Conservation (phyloP, 148 eudicot species). For the Fagopyrum tataricum region DNA sequence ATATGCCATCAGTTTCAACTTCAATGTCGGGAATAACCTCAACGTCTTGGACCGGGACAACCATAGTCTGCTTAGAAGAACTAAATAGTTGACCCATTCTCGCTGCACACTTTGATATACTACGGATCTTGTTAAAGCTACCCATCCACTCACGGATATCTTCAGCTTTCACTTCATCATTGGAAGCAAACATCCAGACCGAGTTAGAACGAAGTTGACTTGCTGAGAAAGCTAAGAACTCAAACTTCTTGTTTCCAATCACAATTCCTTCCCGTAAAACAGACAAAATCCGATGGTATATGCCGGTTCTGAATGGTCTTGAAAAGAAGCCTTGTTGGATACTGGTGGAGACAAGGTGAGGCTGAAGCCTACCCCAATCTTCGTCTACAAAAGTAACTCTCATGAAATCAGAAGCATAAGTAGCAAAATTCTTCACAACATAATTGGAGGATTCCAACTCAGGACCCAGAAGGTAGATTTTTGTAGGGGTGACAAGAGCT, state of each 20-base stretch:
- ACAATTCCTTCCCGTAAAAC: constrained; percentile 71
- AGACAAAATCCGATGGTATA: constrained; percentile 69
- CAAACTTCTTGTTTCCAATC: constrained; percentile 71
- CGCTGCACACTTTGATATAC: constrained; percentile 92
- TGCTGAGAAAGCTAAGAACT: constrained; percentile 89
- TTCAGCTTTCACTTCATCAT: constrained; percentile 59
- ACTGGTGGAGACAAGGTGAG: constrained; percentile 47
- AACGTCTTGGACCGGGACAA: constrained; percentile 63
- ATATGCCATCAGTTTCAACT: constrained; percentile 57
- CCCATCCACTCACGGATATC: constrained; percentile 98
- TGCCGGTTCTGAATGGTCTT: constrained; percentile 53
- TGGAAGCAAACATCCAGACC: constrained; percentile 99
- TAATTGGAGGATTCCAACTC: constrained; percentile 85
- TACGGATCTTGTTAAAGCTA: constrained; percentile 80
- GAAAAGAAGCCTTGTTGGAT: constrained; percentile 61
- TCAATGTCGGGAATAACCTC: constrained; percentile 84
- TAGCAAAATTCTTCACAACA: constrained; percentile 73
- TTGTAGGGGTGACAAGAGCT: constrained; percentile 70
- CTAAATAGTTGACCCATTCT: constrained; percentile 98
- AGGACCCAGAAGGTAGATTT: constrained; percentile 86
- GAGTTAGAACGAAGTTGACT: constrained; percentile 93
- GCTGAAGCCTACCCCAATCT: constrained; percentile 79
- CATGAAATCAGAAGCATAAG: constrained; percentile 75
- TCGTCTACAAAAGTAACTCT: constrained; percentile 96
- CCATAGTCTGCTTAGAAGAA: constrained; percentile 68